These are phyloP conservation scores for Globisporangium nunn DNA, from an alignment of 352 stramenopile genomes.

Conservation along the genomic window DNA sequence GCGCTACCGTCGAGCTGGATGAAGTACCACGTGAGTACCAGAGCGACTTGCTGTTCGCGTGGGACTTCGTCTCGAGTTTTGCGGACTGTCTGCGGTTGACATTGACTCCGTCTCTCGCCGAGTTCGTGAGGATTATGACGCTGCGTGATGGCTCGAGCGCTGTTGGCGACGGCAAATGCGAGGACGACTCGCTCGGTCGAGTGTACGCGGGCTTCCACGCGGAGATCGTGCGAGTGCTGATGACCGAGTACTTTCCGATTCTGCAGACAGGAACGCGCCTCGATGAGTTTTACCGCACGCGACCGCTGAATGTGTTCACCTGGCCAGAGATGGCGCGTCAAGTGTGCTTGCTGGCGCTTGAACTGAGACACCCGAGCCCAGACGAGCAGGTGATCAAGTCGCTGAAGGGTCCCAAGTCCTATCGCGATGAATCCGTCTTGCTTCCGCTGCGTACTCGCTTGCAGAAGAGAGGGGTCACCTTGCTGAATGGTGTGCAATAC, in stretches of 20 bases:
- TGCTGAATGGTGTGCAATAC: slow-evolving; percentile 48
- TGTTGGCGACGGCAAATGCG: slow-evolving; percentile 39
- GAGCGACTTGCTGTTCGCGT: slow-evolving; percentile 61
- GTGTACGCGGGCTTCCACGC: slow-evolving; percentile 46
- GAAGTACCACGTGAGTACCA: slow-evolving; percentile 33
- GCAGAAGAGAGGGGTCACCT: slow-evolving; percentile 27
- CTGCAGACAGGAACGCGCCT: slow-evolving; percentile 62
- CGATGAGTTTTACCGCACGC: slow-evolving; percentile 65
- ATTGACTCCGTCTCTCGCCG: slow-evolving; percentile 34
- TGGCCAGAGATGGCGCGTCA: slow-evolving; percentile 78
- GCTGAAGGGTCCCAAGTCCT: slow-evolving; percentile 68
- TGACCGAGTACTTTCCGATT: slow-evolving; percentile 60
- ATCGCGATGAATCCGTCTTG: slow-evolving; percentile 58
- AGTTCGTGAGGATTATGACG: slow-evolving; percentile 46
- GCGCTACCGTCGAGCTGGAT: slow-evolving; percentile 26
- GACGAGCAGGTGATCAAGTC: slow-evolving; percentile 73
- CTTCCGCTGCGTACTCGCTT: slow-evolving; percentile 39
- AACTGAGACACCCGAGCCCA: slow-evolving; percentile 54
- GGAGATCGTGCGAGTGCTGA: slow-evolving; percentile 38
- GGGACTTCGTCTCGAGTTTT: slow-evolving; percentile 74
- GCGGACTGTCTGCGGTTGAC: slow-evolving; percentile 51
- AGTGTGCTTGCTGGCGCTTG: slow-evolving; percentile 67
- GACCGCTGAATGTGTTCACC: slow-evolving; percentile 68
- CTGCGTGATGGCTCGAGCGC: slow-evolving; percentile 37
- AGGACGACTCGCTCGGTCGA: slow-evolving; percentile 38